Conservation (phyloP, 1,284 basidiomycete genomes). For the Rugosomyces carneus region DNA sequence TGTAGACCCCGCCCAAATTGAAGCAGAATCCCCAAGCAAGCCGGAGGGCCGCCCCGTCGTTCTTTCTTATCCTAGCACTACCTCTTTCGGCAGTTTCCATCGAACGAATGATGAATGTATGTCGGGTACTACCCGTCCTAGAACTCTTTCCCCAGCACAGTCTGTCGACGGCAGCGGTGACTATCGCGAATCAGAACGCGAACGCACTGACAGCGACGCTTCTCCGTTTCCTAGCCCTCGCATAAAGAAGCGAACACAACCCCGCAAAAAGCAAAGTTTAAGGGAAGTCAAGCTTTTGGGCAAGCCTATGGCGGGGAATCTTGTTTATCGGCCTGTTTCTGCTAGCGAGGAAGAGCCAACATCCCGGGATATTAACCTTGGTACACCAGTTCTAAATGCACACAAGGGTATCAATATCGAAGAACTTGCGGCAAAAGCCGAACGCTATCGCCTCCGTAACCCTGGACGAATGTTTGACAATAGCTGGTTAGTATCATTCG, state of each 20-base stretch:
- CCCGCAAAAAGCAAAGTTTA: neutral
- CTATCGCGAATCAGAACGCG: slow-evolving; percentile 10
- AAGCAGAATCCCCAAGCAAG: slow-evolving; percentile 1
- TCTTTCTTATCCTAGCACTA: neutral
- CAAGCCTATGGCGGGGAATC: neutral
- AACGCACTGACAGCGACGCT: slow-evolving; percentile 7
- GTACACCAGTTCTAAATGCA: slow-evolving; percentile 49
- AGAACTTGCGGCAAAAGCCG: slow-evolving; percentile 48
- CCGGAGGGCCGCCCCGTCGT: neutral
- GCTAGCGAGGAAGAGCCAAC: slow-evolving; percentile 11
- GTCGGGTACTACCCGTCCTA: neutral
- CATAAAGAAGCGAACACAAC: slow-evolving; percentile 9
- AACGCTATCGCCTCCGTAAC: slow-evolving; percentile 43
- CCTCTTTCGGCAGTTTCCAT: neutral
- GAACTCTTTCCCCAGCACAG: neutral
- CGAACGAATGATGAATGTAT: neutral
- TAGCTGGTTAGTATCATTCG: slow-evolving; percentile 56
- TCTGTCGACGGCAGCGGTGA: slow-evolving; percentile 12
- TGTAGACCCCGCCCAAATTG: slow-evolving; percentile 13
- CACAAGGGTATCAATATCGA: slow-evolving; percentile 50
- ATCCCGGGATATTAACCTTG: slow-evolving; percentile 23
- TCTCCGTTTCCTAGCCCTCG: slow-evolving; percentile 17
- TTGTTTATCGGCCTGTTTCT: slow-evolving; percentile 1
- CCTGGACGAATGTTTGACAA: slow-evolving; percentile 53
- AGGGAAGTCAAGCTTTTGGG: slow-evolving; percentile 5